Evolutionary conservation across 164 flowering plant genomes (phyloP), one percentile per base, ranked within the genome.

Genomic region (Litsea cubeba): DNA sequence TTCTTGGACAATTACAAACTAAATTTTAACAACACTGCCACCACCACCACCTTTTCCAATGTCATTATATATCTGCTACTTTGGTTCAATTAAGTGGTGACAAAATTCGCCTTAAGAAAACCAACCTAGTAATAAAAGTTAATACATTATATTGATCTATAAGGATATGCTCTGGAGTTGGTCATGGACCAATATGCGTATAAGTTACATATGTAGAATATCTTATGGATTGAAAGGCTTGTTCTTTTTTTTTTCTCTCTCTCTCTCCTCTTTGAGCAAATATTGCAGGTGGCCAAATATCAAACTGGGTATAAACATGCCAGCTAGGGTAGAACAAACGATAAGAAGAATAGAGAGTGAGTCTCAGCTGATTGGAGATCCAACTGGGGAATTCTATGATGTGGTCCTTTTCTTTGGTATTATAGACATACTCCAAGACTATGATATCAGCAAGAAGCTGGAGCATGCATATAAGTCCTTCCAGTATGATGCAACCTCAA

Each of bases 381-480:
- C 88, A n/a, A 87, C 88, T 2, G 88, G 90, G 12, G 90, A 88
- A 76, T 79, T 79, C 50, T 83, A 79, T 72, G 91, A 89, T 14
- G 91, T 90, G 2, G 72, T 91, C 77, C 81, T 91, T n/a, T 86
- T 83, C 76, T 89, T 91, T 75, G 91, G 97, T 49, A 90, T 91
- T 70, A 91, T 91, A 30, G 97, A 91, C 85, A 90, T 91, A 70
- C 81, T 91, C 46, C 97, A 91, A 79, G 93, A 89, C 79, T 91
- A 91, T 58, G 96, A 91, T 63, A 88, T 91, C 67, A 91, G 87
- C 84, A 91, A 91, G 84, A 91, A 92, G 82, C 87, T 92, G 3
- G 97, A 92, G 77, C 94, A 90, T 80, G 94, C 91, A 10, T 92
- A 92, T 85, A 92, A 92, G 74, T 86, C 97, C 3, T 72, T 90